Percentiles rank a stretch among this genome's conserved stretches.
Conservation (phyloP, 1,284 basidiomycete genomes). For the Malassezia psittaci region DNA sequence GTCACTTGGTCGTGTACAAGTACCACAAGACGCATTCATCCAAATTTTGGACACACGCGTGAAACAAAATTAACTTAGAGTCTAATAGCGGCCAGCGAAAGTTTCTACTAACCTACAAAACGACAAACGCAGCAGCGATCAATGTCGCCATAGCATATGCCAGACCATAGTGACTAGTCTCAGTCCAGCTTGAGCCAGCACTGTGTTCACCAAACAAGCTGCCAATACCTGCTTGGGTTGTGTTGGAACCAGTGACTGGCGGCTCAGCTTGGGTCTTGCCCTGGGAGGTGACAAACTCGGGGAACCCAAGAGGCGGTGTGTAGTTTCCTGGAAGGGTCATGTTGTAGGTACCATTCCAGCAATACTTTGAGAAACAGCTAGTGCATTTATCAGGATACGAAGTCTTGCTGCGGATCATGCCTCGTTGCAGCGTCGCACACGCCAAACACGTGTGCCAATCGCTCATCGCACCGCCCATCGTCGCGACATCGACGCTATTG, state of each 20-base stretch:
- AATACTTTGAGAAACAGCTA: slow-evolving; percentile 33
- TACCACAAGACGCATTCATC: slow-evolving; percentile 29
- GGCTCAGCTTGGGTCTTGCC: slow-evolving; percentile 23
- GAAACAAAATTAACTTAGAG: background rate
- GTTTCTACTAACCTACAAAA: background rate
- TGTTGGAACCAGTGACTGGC: slow-evolving; percentile 33
- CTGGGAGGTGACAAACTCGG: slow-evolving; percentile 27
- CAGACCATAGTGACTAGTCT: background rate
- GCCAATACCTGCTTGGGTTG: background rate
- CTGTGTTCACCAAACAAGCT: background rate
- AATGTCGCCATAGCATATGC: background rate
- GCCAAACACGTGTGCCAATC: slow-evolving; percentile 36
- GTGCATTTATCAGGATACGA: slow-evolving; percentile 27
- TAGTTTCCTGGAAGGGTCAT: slow-evolving; percentile 25
- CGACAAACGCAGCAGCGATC: background rate
- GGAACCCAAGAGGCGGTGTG: slow-evolving; percentile 32
- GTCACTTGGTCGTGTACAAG: slow-evolving; percentile 36
- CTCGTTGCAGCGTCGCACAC: slow-evolving; percentile 35
- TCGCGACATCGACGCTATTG: slow-evolving; percentile 36
- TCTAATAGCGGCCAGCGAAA: background rate
- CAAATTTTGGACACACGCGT: slow-evolving; percentile 21
- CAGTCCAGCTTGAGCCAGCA: background rate
- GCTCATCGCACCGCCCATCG: slow-evolving; percentile 27
- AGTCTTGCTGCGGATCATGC: slow-evolving; percentile 28
- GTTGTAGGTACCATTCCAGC: slow-evolving; percentile 41